These are phyloP conservation scores for Actinomortierella ambigua DNA, from an alignment of 371 early-diverging fungal species.

Conservation along the genomic window DNA sequence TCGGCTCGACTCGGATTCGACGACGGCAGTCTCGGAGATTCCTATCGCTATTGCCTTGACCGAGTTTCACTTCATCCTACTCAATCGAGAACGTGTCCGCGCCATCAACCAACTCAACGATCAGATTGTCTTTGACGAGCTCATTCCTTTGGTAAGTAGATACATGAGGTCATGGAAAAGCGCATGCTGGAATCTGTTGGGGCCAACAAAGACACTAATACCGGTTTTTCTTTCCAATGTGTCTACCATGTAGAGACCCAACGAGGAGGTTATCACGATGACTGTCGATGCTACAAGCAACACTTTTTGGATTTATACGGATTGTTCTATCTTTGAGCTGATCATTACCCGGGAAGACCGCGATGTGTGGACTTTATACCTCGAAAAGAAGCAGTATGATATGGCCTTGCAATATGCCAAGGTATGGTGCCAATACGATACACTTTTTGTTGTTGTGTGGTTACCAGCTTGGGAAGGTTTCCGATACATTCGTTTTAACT, in stretches of 20 bases:
- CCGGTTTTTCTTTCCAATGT: too few species aligned
- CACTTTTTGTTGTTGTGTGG: neutral
- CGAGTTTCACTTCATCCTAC: slow-evolving; percentile 86
- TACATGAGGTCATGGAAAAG: too few species aligned
- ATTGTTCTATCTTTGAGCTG: slow-evolving; percentile 80
- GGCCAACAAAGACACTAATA: too few species aligned
- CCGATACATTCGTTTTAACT: too few species aligned
- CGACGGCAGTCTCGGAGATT: slow-evolving; percentile 52
- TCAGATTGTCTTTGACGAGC: slow-evolving; percentile 82
- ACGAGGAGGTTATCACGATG: slow-evolving; percentile 67
- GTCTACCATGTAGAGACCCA: slow-evolving; percentile 44
- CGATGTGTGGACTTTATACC: slow-evolving; percentile 89
- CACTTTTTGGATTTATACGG: slow-evolving; percentile 91
- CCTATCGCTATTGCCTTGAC: slow-evolving; percentile 82
- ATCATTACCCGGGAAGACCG: slow-evolving; percentile 88
- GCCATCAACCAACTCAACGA: slow-evolving; percentile 82
- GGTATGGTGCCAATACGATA: slow-evolving; percentile 33
- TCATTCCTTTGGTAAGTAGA: slow-evolving; percentile 64
- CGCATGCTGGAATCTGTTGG: too few species aligned
- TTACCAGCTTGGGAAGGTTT: too few species aligned
- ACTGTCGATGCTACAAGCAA: slow-evolving; percentile 75
- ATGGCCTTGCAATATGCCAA: slow-evolving; percentile 78
- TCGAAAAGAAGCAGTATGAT: slow-evolving; percentile 76
- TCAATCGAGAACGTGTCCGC: slow-evolving; percentile 74
- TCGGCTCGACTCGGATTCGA: slow-evolving; percentile 50